These are phyloP conservation scores for Phanerodontia chrysosporium DNA, from an alignment of 768 basidiomycete genomes.

Conservation along the genomic window DNA sequence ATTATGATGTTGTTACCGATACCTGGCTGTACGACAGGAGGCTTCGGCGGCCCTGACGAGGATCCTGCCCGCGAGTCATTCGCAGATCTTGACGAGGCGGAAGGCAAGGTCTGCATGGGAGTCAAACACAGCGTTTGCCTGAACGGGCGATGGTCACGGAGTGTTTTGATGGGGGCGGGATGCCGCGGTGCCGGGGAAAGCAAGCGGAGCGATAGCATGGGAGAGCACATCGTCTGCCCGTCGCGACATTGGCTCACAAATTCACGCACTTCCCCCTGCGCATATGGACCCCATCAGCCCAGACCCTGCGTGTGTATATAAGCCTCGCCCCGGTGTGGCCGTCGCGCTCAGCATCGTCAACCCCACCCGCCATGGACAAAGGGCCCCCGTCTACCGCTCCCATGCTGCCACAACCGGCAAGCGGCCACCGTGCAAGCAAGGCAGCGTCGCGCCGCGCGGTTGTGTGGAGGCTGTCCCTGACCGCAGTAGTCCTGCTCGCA, in stretches of 20 bases:
- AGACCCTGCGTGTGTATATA: background rate
- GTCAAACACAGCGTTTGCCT: background rate
- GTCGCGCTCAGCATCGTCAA: background rate
- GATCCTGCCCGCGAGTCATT: background rate
- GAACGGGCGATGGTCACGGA: background rate
- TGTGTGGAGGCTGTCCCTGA: background rate
- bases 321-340: background rate
- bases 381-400: background rate
- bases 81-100: background rate
- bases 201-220: slow-evolving; percentile 1
- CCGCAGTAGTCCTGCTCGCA: background rate
- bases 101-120: background rate
- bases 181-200: background rate
- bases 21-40: slow-evolving; percentile 30
- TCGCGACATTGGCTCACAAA: background rate
- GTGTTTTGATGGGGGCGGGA: background rate
- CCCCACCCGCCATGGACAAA: slow-evolving; percentile 7
- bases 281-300: background rate
- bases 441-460: background rate
- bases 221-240: background rate
- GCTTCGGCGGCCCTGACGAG: slow-evolving; percentile 14
- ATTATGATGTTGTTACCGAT: slow-evolving; percentile 32
- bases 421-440: too few relatives aligned
- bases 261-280: background rate
- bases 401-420: background rate